Evolutionary conservation across 1,284 basidiomycete genomes (phyloP), one percentile per base, ranked within the genome.

Genomic region (Austroboletus rostrupii): DNA sequence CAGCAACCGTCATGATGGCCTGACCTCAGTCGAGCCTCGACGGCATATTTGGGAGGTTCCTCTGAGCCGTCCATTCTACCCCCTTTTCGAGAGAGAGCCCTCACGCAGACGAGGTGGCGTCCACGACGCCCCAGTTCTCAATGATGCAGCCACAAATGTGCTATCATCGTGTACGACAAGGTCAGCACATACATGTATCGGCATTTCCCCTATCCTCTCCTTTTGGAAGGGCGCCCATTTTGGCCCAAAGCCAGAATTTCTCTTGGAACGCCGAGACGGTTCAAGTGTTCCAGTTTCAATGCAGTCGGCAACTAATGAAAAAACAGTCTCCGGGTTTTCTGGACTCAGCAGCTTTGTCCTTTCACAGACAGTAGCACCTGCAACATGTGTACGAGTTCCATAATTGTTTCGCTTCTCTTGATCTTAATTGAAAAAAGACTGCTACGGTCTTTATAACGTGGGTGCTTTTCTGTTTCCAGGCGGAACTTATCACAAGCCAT

Each of bases 11-110:
- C 26, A 28, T 28, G 26, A 28, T 28, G 26, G 10, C 16, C 16
- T 19, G 29, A 26, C n/a, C 57, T 61, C 59, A 64, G 33, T 46
- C 28, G 62, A 61, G 59, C 32, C 47, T 33, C 31, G 40, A 33
- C 19, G 31, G 46, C 17, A 9, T 21, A 20, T 38, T 10, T 7
- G 17, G n/a, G n/a, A n/a, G n/a, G n/a, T n/a, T n/a, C 45, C 3
- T n/a, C 19, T 20, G 9, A 39, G 31, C 9, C 19, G 39, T 32
- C 32, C 32, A 32, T 31, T 23, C 16, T 19, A 11, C 21, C n/a
- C n/a, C 13, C 26, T 32, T 31, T 44, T 47, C 38, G 29, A 49
- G 31, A 35, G 31, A 35, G 21, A 9, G 8, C n/a, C 20, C 19
- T 17, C 28, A 52, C 13, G 26, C 11, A 36, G 28, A 19, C 11